These are phyloP conservation scores for Fusarium bactridioides DNA, from an alignment of 2,329 filamentous ascomycete genomes.

Conservation along the genomic window DNA sequence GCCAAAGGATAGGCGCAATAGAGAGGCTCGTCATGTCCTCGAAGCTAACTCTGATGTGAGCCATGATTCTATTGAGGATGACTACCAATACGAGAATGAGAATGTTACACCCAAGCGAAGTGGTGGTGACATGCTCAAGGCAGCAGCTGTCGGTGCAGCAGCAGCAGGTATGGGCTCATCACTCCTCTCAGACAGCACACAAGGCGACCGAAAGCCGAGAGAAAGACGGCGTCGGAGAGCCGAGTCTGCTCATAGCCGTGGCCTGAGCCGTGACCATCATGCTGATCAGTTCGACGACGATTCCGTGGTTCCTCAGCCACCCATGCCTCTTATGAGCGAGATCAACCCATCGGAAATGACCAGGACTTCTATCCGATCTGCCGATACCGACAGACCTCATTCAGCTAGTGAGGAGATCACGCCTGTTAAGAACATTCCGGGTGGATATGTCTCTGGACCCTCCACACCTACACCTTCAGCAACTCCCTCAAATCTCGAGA, in stretches of 20 bases:
- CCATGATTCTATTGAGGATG: slow-evolving; percentile 56
- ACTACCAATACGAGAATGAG: slow-evolving; percentile 49
- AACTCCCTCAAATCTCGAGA: slow-evolving; percentile 62
- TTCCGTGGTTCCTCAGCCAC: slow-evolving; percentile 69
- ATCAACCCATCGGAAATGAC: slow-evolving; percentile 88
- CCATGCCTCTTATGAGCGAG: slow-evolving; percentile 89
- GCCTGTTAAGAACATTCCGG: slow-evolving; percentile 69
- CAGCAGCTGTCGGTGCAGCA: slow-evolving; percentile 56
- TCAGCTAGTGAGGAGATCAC: slow-evolving; percentile 71
- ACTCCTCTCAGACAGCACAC: slow-evolving; percentile 50
- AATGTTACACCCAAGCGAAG: slow-evolving; percentile 56
- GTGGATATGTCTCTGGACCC: slow-evolving; percentile 66
- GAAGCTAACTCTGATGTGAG: slow-evolving; percentile 59
- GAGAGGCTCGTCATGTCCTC: slow-evolving; percentile 64
- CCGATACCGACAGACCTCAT: slow-evolving; percentile 76
- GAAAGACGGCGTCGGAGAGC: slow-evolving; percentile 60
- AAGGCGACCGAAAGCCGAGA: slow-evolving; percentile 61
- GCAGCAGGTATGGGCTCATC: slow-evolving; percentile 49
- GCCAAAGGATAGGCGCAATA: slow-evolving; percentile 55
- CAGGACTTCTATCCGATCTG: slow-evolving; percentile 84
- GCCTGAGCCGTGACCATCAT: slow-evolving; percentile 55
- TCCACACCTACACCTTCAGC: slow-evolving; percentile 70
- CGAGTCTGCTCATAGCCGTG: slow-evolving; percentile 56
- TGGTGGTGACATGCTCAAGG: slow-evolving; percentile 53
- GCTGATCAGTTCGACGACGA: slow-evolving; percentile 62